Conservation (phyloP, 2,329 filamentous ascomycete genomes). For the Calonectria ilicicola region DNA sequence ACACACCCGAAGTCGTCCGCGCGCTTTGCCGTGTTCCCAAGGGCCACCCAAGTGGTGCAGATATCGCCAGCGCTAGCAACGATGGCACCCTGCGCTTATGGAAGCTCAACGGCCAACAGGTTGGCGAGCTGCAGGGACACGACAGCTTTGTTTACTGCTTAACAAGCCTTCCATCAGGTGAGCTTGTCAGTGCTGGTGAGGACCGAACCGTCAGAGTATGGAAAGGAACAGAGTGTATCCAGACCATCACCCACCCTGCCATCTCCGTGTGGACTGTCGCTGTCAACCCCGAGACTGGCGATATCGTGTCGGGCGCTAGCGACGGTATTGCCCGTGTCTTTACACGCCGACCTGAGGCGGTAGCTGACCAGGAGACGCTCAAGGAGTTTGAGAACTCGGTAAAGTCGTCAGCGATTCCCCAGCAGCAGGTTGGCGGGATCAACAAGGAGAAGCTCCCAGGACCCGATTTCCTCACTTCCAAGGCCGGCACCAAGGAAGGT, state of each 20-base stretch:
- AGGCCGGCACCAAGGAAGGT: slow-evolving; percentile 93
- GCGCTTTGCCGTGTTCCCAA: slow-evolving; percentile 86
- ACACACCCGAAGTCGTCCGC: slow-evolving; percentile 85
- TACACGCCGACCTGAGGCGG: slow-evolving; percentile 75
- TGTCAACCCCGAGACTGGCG: slow-evolving; percentile 83
- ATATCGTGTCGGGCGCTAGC: slow-evolving; percentile 94
- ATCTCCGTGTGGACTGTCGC: slow-evolving; percentile 97
- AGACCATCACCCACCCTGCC: slow-evolving; percentile 96
- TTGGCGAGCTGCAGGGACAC: slow-evolving; percentile 86
- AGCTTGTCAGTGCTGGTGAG: slow-evolving; percentile 91
- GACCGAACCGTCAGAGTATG: slow-evolving; percentile 94
- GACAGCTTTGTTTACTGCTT: slow-evolving; percentile 96
- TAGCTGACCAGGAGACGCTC: slow-evolving; percentile 76
- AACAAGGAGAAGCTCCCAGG: slow-evolving; percentile 94
- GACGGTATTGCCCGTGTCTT: slow-evolving; percentile 90
- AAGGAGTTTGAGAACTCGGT: slow-evolving; percentile 85
- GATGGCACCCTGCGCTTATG: slow-evolving; percentile 91
- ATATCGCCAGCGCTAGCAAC: slow-evolving; percentile 96
- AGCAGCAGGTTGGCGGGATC: slow-evolving; percentile 84
- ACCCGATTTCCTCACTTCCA: slow-evolving; percentile 84
- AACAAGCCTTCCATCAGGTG: slow-evolving; percentile 80
- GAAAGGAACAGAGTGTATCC: slow-evolving; percentile 84
- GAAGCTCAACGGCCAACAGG: slow-evolving; percentile 81
- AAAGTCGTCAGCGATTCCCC: slow-evolving; percentile 85
- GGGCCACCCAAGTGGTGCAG: slow-evolving; percentile 82